These are phyloP conservation scores for Ceratocystis ficicola DNA, from an alignment of 2,329 filamentous ascomycete genomes.

Conservation along the genomic window DNA sequence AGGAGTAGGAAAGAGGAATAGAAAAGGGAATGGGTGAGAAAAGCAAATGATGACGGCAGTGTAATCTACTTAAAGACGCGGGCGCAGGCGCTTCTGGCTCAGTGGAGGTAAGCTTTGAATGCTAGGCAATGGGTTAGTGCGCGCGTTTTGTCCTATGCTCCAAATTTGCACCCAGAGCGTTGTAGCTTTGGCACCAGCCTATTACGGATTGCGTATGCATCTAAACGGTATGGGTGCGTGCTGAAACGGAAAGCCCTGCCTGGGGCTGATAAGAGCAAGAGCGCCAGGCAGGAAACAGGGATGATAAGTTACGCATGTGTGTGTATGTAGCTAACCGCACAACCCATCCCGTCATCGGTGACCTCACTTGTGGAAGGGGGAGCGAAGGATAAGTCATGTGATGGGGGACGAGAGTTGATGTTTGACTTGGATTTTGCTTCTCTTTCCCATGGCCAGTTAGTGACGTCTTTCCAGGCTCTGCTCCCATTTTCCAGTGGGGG, in stretches of 20 bases:
- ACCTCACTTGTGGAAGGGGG: neutral
- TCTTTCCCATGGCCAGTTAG: neutral
- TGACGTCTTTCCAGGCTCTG: neutral
- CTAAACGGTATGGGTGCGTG: neutral
- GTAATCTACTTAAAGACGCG: conserved; percentile 11
- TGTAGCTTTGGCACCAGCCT: neutral
- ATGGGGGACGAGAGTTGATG: neutral
- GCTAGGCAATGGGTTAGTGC: neutral
- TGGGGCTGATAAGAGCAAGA: neutral
- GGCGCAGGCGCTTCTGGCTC: neutral
- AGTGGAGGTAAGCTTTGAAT: neutral
- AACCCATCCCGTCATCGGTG: neutral
- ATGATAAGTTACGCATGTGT: neutral
- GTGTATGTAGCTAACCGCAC: neutral
- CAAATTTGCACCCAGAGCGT: neutral
- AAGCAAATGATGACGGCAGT: conserved; percentile 15
- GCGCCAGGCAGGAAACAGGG: neutral
- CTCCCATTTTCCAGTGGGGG: neutral
- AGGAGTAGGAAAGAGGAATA: neutral
- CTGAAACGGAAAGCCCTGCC: neutral
- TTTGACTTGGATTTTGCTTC: neutral
- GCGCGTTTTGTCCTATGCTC: too few relatives aligned
- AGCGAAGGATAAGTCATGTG: neutral
- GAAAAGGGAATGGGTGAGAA: neutral
- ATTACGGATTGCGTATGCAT: neutral